Percentiles rank a stretch among this genome's conserved stretches.
Conservation (phyloP, 2,329 filamentous ascomycete genomes). For the Fusarium decemcellulare region DNA sequence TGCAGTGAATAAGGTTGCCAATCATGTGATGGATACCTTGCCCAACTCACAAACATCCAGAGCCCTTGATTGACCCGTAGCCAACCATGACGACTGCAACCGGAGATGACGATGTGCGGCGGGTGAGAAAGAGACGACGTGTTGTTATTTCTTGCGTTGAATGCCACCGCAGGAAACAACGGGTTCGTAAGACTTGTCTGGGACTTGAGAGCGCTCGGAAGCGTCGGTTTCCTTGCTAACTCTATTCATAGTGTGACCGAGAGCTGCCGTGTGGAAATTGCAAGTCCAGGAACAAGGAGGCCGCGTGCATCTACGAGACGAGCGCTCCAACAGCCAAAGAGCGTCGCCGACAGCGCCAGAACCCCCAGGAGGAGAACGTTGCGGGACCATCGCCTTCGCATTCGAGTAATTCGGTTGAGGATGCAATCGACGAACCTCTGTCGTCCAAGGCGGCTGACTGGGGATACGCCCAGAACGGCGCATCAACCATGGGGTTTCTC, state of each 20-base stretch:
- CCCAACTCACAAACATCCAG: too few relatives aligned
- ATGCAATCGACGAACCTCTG: constrained; percentile 50
- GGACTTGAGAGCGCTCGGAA: not conserved
- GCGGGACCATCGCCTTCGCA: constrained; percentile 6
- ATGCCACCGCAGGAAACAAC: constrained; percentile 75
- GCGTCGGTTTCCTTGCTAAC: constrained; percentile 10
- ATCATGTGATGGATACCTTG: not conserved
- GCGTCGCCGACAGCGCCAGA: constrained; percentile 12
- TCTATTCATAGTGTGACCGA: constrained; percentile 67
- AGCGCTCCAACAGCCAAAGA: constrained; percentile 59
- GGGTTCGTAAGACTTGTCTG: constrained; percentile 53
- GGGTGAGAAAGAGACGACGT: constrained; percentile 67
- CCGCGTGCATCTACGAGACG: constrained; percentile 70
- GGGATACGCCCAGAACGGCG: constrained; percentile 66
- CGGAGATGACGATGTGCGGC: constrained; percentile 14
- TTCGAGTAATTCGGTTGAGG: constrained; percentile 5
- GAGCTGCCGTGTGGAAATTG: constrained; percentile 73
- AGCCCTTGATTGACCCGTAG: not conserved
- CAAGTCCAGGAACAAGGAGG: constrained; percentile 68
- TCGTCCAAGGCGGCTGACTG: constrained; percentile 62
- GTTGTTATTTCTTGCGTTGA: constrained; percentile 75
- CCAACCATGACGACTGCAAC: constrained; percentile 21
- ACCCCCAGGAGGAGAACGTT: constrained; percentile 6
- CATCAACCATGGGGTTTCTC: constrained; percentile 69
- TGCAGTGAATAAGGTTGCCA: not conserved